These are phyloP conservation scores for Ehretia macrophylla DNA, from an alignment of 257 asterid genomes.

Conservation along the genomic window DNA sequence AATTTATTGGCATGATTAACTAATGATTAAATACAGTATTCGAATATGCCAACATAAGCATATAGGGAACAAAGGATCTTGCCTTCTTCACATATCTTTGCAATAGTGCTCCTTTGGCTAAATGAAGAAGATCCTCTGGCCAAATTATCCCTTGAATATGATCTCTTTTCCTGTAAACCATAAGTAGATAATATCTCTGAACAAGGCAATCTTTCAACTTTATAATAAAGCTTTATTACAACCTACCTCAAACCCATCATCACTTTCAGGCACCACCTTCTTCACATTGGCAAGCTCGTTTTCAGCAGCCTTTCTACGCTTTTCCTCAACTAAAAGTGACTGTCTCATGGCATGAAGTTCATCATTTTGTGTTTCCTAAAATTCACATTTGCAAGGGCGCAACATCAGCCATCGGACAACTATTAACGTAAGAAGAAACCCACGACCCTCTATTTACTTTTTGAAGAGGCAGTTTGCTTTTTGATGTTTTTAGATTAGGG, in stretches of 20 bases:
- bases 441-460: not conserved
- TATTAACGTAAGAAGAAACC: slow-evolving; percentile 6
- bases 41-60: not conserved
- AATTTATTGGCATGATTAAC: not conserved
- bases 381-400: slow-evolving; percentile 9
- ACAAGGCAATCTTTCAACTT: slow-evolving; percentile 2
- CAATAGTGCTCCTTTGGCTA: slow-evolving; percentile 68
- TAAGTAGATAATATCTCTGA: slow-evolving; percentile 7
- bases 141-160: slow-evolving; percentile 46
- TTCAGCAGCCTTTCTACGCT: slow-evolving; percentile 69
- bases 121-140: slow-evolving; percentile 44
- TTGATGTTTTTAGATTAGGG: not conserved
- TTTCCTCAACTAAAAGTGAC: slow-evolving; percentile 62
- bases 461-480: not conserved
- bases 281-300: slow-evolving; percentile 49
- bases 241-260: slow-evolving; percentile 84
- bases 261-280: slow-evolving; percentile 71
- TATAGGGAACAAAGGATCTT: slow-evolving; percentile 26
- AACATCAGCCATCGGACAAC: slow-evolving; percentile 12
- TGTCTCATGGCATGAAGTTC: slow-evolving; percentile 53
- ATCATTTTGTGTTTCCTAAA: slow-evolving; percentile 43
- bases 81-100: slow-evolving; percentile 94
- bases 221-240: slow-evolving; percentile 4
- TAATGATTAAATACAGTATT: not conserved
- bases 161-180: slow-evolving; percentile 63